Conservation (phyloP, 805 yeast genomes). For the Ogataea nitratoaversa region DNA sequence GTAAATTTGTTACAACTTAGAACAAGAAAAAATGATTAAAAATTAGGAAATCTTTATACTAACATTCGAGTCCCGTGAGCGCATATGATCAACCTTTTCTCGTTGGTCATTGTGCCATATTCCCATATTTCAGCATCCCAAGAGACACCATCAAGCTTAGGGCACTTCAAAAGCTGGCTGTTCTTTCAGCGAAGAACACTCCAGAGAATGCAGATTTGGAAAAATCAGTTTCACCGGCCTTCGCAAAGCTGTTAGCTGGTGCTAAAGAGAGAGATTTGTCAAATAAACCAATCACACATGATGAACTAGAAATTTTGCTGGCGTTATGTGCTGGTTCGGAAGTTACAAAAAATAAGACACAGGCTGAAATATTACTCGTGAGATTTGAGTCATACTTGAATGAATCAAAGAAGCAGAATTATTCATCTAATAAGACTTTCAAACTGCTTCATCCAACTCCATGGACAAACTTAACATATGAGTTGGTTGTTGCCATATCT, state of each 20-base stretch:
- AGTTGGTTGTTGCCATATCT: slow-evolving; percentile 31
- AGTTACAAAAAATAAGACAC: slow-evolving; percentile 31
- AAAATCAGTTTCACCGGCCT: slow-evolving; percentile 21
- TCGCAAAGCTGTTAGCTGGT: slow-evolving; percentile 18
- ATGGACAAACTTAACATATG: slow-evolving; percentile 37
- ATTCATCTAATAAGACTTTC: slow-evolving; percentile 27
- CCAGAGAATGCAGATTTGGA: slow-evolving; percentile 15
- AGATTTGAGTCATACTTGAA: slow-evolving; percentile 44
- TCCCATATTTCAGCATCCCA: slow-evolving; percentile 25
- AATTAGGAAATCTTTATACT: neutral
- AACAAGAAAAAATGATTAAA: neutral
- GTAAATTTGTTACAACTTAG: neutral
- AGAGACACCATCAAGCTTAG: slow-evolving; percentile 33
- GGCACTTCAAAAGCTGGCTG: slow-evolving; percentile 36
- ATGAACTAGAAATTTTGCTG: slow-evolving; percentile 48
- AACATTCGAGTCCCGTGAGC: no score
- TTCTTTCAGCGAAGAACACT: slow-evolving; percentile 25
- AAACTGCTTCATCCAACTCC: slow-evolving; percentile 34
- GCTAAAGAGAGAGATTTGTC: slow-evolving; percentile 13
- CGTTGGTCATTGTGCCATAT: neutral
- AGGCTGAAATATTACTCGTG: slow-evolving; percentile 40
- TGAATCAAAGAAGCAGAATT: slow-evolving; percentile 41
- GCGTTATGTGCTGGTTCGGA: slow-evolving; percentile 50
- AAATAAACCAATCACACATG: slow-evolving; percentile 15
- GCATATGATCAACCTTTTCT: neutral